These are phyloP conservation scores for Aspergillus avenaceus DNA, from an alignment of 495 filamentous ascomycete genomes.

Conservation along the genomic window DNA sequence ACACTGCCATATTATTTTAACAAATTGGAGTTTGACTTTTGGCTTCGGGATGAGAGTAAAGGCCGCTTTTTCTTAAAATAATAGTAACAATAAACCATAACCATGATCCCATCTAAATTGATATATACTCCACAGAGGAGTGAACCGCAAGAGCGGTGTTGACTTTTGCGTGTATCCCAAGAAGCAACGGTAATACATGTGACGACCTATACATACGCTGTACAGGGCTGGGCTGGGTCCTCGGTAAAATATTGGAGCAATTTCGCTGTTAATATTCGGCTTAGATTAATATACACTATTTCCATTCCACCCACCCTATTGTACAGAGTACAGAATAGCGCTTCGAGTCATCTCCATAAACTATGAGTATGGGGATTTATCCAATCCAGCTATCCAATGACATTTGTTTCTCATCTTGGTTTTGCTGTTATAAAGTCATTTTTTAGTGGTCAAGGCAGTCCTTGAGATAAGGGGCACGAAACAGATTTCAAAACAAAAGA, in stretches of 20 bases:
- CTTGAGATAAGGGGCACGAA: no score
- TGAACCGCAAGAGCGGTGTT: slow-evolving; percentile 4
- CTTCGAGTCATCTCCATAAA: no score
- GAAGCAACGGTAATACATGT: not conserved
- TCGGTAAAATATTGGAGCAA: not conserved
- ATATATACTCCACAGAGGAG: not conserved
- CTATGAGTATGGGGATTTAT: not conserved
- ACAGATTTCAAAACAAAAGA: no score
- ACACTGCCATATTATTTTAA: not conserved
- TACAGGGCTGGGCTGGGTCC: no score
- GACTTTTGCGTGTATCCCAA: not conserved
- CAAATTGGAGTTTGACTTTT: slow-evolving; percentile 11
- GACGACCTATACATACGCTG: no score
- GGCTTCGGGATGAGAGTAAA: slow-evolving; percentile 8
- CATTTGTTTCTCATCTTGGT: no score
- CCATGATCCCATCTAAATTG: slow-evolving; percentile 8
- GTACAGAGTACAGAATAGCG: not conserved
- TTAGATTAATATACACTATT: not conserved
- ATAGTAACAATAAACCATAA: slow-evolving; percentile 10
- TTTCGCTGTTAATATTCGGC: not conserved
- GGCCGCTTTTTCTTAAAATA: slow-evolving; percentile 7
- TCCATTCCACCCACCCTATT: not conserved
- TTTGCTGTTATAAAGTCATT: no score
- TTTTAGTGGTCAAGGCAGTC: no score
- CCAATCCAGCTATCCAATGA: not conserved